phyloP scores from a whole-genome alignment of 2,329 filamentous ascomycete species.

The Alternaria viburni region DNA sequence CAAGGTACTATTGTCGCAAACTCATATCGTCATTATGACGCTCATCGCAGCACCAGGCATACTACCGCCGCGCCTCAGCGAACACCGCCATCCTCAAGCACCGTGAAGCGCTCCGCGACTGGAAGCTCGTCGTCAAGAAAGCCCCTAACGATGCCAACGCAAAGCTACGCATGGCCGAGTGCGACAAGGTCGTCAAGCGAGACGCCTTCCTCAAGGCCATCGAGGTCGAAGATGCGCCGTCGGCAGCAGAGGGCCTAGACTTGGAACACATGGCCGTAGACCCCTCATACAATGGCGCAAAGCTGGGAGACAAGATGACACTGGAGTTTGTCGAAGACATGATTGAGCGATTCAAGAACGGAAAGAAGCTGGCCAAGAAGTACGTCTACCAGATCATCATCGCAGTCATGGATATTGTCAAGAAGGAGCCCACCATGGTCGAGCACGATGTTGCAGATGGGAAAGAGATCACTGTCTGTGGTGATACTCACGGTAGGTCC shows the following conservation, averaged over 20 bases:
- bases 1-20: slow-evolving; percentile 67
- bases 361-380: slow-evolving; percentile 94
- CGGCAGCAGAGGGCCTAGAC: slow-evolving; percentile 88
- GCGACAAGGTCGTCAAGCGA: slow-evolving; percentile 91
- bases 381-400: slow-evolving; percentile 97
- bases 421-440: slow-evolving; percentile 95
- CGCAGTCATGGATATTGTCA: slow-evolving; percentile 86
- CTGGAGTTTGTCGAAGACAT: slow-evolving; percentile 97
- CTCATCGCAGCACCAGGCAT: slow-evolving; percentile 66
- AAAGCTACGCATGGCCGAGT: slow-evolving; percentile 87
- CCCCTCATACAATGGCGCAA: slow-evolving; percentile 81
- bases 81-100: slow-evolving; percentile 90
- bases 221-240: slow-evolving; percentile 89
- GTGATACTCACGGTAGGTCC: slow-evolving; percentile 84
- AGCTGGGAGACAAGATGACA: slow-evolving; percentile 83
- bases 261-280: slow-evolving; percentile 86
- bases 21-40: not conserved
- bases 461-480: slow-evolving; percentile 87
- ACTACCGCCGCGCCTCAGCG: slow-evolving; percentile 90
- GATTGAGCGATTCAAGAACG: slow-evolving; percentile 85
- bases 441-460: slow-evolving; percentile 83
- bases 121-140: slow-evolving; percentile 86
- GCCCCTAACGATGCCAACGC: slow-evolving; percentile 90
- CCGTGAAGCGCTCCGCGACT: slow-evolving; percentile 87
- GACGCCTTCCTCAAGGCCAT: slow-evolving; percentile 94